Percentiles rank a stretch among this genome's conserved stretches.
phyloP scores from a whole-genome alignment of 2,329 filamentous ascomycete species.

The Claviceps cyperi region DNA sequence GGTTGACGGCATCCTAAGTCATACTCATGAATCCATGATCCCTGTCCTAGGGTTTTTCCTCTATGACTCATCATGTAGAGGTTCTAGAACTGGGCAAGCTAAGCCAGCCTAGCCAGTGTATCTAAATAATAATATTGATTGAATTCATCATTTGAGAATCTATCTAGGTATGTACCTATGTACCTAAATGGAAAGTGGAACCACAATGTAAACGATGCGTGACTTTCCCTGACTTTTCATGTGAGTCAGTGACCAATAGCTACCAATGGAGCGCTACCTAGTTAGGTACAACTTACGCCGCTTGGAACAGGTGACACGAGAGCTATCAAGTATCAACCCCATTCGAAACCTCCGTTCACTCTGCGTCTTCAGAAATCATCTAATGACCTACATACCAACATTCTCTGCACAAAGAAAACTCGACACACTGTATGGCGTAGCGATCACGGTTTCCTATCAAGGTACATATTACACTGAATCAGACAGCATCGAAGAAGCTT shows the following conservation, averaged over 20 bases:
- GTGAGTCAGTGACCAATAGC: not conserved
- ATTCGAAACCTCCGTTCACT: conserved; percentile 6
- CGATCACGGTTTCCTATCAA: not conserved
- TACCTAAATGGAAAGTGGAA: not conserved
- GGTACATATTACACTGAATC: not conserved
- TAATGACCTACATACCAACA: conserved; percentile 15
- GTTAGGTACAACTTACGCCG: conserved; percentile 9
- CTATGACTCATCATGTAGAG: too few relatives aligned
- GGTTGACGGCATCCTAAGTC: too few relatives aligned
- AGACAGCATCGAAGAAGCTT: not conserved
- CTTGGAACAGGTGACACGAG: conserved; percentile 18
- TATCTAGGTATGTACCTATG: not conserved
- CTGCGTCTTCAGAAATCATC: conserved; percentile 14
- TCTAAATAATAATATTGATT: too few relatives aligned
- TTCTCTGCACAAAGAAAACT: conserved; percentile 3
- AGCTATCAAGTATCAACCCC: conserved; percentile 14
- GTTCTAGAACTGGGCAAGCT: too few relatives aligned
- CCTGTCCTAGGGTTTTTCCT: too few relatives aligned
- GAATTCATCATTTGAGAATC: not conserved
- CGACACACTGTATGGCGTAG: conserved; percentile 1
- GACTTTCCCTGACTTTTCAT: not conserved
- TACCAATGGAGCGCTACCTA: not conserved
- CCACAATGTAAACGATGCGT: not conserved
- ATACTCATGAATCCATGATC: too few relatives aligned
- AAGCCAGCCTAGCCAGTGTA: too few relatives aligned